Evolutionary conservation across 345 rosid species (phyloP), one percentile per base, ranked within the genome.

Genomic region (Diplotaxis tenuifolia): DNA sequence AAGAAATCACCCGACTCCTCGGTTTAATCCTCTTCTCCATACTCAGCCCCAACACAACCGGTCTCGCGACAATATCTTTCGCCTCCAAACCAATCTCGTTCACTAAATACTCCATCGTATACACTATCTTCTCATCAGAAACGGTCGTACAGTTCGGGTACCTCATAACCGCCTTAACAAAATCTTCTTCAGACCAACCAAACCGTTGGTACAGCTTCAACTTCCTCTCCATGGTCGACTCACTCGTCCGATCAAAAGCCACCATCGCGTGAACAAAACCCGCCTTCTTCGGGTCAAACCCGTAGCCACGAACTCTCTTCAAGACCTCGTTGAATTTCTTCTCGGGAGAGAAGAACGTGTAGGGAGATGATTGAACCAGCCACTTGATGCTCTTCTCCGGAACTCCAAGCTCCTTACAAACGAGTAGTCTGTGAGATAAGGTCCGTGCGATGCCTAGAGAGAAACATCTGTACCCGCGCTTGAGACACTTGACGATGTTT

Each of bases 1-100:
- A 55, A 62, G 57, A 47, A 19, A 67, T 31, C 25, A 83, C 77
- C 10, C 53, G 75, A 29, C 71, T 71, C 77, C 77, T 74, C 1
- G 84, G 86, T 31, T 80, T 32, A 65, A 80, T 75, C 47, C 79
- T 71, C 65, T 61, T 62, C 74, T 83, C 80, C 80, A 83, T 54
- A 28, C 84, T 80, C 23, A 58, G 42, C 9, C 2, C 6, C 2
- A 80, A 52, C 28, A 71, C 68, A 2, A 71, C 53, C 0, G 75
- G 61, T 62, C 68, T 71, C 14, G 27, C 22, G 62, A 18, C 20
- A 21, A 28, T 27, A 81, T 78, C 62, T 9, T 38, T 15, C 18
- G 83, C 32, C 50, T 59, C 4, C 62, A 72, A 68, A 42, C 80
- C 80, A 70, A 83, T 65, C 42, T 54, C 67, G 67, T 77, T 77